Evolutionary conservation across 192 early-diverging fungal species (phyloP).

Genomic region (Gryganskiella cystojenkinii): DNA sequence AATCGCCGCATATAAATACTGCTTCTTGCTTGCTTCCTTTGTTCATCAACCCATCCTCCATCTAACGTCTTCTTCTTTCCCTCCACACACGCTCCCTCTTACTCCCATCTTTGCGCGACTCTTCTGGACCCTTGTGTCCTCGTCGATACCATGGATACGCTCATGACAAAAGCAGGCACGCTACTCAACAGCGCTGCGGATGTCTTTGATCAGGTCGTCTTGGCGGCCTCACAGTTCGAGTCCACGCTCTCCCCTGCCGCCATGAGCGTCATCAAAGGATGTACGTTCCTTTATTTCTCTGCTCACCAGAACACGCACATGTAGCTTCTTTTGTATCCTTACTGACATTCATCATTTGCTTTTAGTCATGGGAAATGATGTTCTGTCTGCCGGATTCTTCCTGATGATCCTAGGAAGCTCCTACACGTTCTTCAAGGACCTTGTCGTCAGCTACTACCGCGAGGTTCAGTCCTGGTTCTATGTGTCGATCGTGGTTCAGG

Average conservation of each 20-base stretch:
- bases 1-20: slow-evolving; percentile 10
- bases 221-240: slow-evolving; percentile 26
- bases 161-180: slow-evolving; percentile 24
- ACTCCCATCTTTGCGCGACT: slow-evolving; percentile 7
- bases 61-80: not conserved
- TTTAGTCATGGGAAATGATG: slow-evolving; percentile 51
- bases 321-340: not conserved
- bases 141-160: slow-evolving; percentile 40
- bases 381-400: slow-evolving; percentile 50
- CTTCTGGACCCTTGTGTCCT: slow-evolving; percentile 6
- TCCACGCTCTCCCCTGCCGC: slow-evolving; percentile 44
- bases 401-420: slow-evolving; percentile 45
- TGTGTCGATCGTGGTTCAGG: slow-evolving; percentile 47
- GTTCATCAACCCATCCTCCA: not conserved
- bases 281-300: slow-evolving; percentile 1
- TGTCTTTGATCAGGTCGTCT: slow-evolving; percentile 44
- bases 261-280: slow-evolving; percentile 39
- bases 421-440: slow-evolving; percentile 49
- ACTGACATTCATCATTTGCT: not conserved
- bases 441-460: slow-evolving; percentile 34
- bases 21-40: slow-evolving; percentile 6
- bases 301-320: not conserved
- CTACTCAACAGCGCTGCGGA: slow-evolving; percentile 41
- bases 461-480: slow-evolving; percentile 48
- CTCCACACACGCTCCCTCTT: not conserved